These are phyloP conservation scores for Termitomyces titanicus DNA, from an alignment of 768 basidiomycete species.

Conservation along the genomic window DNA sequence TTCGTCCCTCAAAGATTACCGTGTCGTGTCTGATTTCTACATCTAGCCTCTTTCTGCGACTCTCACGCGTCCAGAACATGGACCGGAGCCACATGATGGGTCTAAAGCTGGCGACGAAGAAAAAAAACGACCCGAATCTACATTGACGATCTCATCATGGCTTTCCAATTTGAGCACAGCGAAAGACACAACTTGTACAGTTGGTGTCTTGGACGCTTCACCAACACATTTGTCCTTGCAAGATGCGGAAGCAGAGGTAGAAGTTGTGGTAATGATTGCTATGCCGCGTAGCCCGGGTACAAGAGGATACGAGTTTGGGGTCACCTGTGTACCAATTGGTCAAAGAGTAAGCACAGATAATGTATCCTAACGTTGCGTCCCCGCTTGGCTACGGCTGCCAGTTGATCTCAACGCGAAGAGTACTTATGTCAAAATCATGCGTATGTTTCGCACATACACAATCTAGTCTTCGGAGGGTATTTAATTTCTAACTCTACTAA, in stretches of 20 bases:
- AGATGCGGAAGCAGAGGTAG: constrained; percentile 13
- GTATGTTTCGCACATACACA: no score
- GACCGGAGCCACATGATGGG: not conserved
- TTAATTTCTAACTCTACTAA: no score
- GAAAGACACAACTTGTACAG: not conserved
- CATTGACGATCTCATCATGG: constrained; percentile 11
- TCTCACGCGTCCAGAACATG: not conserved
- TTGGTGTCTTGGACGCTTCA: not conserved
- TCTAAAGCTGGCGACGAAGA: not conserved
- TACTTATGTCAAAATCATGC: no score
- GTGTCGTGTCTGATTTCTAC: not conserved
- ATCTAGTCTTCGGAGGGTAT: no score
- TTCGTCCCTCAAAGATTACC: not conserved
- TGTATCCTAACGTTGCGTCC: no score
- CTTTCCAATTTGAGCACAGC: constrained; percentile 1
- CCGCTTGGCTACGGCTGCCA: no score
- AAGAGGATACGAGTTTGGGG: no score
- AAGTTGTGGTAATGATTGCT: constrained; percentile 41
- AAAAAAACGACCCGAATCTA: constrained; percentile 1
- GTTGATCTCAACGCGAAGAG: no score
- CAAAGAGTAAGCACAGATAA: not conserved
- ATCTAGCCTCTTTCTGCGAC: constrained; percentile 13
- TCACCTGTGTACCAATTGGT: constrained; percentile 25
- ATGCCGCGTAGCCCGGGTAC: constrained; percentile 35
- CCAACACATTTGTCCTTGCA: not conserved